Percentiles rank a stretch among this genome's conserved stretches.
phyloP scores from a whole-genome alignment of 1,284 basidiomycete genomes.

The Trametes hirsuta region DNA sequence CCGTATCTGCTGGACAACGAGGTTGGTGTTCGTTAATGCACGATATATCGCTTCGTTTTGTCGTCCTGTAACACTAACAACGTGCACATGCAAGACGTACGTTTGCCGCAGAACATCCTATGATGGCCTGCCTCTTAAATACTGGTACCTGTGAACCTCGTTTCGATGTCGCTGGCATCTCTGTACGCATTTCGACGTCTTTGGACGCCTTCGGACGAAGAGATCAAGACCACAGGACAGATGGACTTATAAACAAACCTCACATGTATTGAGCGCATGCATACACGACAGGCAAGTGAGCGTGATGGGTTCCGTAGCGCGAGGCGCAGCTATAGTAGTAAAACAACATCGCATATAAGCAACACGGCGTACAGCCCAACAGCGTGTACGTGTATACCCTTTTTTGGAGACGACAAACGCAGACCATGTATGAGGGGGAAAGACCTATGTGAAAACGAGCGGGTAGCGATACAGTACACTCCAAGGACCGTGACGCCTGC shows the following conservation, averaged over 20 bases:
- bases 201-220: too few relatives aligned
- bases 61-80: too few relatives aligned
- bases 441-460: constrained; percentile 4
- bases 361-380: constrained; percentile 19
- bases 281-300: not conserved
- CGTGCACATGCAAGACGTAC: too few relatives aligned
- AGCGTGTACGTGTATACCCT: constrained; percentile 19
- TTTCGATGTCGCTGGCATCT: too few relatives aligned
- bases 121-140: too few relatives aligned
- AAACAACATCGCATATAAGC: constrained; percentile 18
- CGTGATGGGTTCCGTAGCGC: not conserved
- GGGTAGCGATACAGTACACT: constrained; percentile 26
- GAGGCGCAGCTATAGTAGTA: constrained; percentile 9
- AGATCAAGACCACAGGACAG: too few relatives aligned
- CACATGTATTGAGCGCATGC: not conserved
- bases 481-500: constrained; percentile 24
- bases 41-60: too few relatives aligned
- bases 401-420: constrained; percentile 9
- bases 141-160: too few relatives aligned
- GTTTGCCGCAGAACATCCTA: too few relatives aligned
- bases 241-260: too few relatives aligned
- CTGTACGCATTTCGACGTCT: too few relatives aligned
- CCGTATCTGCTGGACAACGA: constrained; percentile 3
- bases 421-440: not conserved
- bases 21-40: not conserved